These are phyloP conservation scores for Geoglossum glabrum DNA, from an alignment of 495 filamentous ascomycete genomes.

Conservation along the genomic window DNA sequence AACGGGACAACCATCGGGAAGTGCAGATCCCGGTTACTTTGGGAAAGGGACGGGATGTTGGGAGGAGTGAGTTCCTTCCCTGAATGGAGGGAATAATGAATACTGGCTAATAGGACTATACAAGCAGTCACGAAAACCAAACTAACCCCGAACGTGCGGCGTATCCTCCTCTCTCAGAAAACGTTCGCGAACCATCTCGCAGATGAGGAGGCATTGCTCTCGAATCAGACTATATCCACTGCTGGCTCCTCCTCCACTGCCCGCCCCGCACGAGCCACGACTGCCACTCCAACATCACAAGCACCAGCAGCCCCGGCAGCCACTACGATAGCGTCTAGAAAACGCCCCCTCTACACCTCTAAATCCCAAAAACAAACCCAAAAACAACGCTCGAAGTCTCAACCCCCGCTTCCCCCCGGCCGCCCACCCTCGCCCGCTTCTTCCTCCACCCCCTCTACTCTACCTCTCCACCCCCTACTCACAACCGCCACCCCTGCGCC, in stretches of 20 bases:
- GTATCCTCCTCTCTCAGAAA: constrained; percentile 79
- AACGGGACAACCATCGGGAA: constrained; percentile 57
- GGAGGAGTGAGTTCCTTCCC: constrained; percentile 20
- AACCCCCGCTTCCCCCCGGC: no score
- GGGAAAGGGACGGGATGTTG: constrained; percentile 13
- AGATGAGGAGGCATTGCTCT: constrained; percentile 59
- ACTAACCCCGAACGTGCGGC: constrained; percentile 61
- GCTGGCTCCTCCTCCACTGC: constrained; percentile 8
- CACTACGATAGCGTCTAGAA: constrained; percentile 13
- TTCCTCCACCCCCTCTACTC: constrained; percentile 18
- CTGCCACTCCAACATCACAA: no score
- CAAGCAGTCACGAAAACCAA: constrained; percentile 23
- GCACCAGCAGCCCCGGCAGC: constrained; percentile 13
- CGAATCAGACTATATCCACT: constrained; percentile 11
- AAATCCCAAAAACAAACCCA: background rate
- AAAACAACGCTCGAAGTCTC: background rate
- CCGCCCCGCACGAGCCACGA: background rate
- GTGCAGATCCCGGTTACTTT: constrained; percentile 49
- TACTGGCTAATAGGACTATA: background rate
- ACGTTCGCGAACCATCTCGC: constrained; percentile 80
- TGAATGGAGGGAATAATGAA: background rate
- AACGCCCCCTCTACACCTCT: constrained; percentile 6
- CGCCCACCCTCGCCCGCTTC: background rate
- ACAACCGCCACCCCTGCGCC: constrained; percentile 38
- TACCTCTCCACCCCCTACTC: constrained; percentile 42